Conservation (phyloP, 768 basidiomycete species). For the Strobilomyces confusus region DNA sequence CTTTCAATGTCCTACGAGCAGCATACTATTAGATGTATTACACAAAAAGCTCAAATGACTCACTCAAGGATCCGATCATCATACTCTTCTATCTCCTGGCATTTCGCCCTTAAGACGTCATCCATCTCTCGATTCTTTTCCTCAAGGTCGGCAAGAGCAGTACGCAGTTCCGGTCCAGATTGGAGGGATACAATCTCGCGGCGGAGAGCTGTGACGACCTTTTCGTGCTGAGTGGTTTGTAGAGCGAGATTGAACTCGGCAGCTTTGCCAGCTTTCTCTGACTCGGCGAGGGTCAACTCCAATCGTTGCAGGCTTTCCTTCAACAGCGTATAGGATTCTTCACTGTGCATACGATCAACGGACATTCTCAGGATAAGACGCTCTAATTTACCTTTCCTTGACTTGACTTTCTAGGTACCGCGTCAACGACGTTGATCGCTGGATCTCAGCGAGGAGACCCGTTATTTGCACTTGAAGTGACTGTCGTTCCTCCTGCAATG, state of each 20-base stretch:
- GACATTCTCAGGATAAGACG: not conserved
- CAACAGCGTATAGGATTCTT: conserved; percentile 39
- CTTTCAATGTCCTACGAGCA: conserved; percentile 60
- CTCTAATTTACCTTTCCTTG: conserved; percentile 50
- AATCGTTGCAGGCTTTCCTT: conserved; percentile 39
- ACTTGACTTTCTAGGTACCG: conserved; percentile 62
- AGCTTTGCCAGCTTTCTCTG: conserved; percentile 55
- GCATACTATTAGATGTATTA: conserved; percentile 1
- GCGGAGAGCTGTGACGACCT: conserved; percentile 55
- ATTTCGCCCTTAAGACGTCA: conserved; percentile 62
- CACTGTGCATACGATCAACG: conserved; percentile 36
- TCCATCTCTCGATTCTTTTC: conserved; percentile 77
- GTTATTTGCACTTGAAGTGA: conserved; percentile 54
- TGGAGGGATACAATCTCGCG: conserved; percentile 51
- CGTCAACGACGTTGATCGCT: conserved; percentile 56
- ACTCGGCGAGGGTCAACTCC: conserved; percentile 43
- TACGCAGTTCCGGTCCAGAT: conserved; percentile 52
- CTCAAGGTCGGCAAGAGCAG: conserved; percentile 54
- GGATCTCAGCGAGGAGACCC: conserved; percentile 58
- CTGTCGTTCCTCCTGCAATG: conserved; percentile 47
- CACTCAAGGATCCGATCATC: conserved; percentile 80
- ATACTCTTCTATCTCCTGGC: conserved; percentile 77
- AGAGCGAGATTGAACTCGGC: conserved; percentile 66
- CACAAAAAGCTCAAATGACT: conserved; percentile 5
- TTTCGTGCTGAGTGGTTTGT: conserved; percentile 62